phyloP scores from a whole-genome alignment of 345 rosid species.

The Brassica juncea region DNA sequence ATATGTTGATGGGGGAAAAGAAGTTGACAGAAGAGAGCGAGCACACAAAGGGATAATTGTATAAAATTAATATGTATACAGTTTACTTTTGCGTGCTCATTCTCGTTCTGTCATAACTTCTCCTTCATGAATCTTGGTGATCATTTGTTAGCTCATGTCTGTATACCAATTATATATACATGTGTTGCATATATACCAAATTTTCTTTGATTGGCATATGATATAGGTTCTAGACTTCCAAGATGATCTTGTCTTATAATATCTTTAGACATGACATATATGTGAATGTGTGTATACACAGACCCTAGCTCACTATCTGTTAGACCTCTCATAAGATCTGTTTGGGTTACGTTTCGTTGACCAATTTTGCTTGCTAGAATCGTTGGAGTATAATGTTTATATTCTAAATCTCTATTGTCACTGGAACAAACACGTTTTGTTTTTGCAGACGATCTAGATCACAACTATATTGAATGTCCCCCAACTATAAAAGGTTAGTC shows the following conservation, averaged over 20 bases:
- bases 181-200: not conserved
- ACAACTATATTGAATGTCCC: not conserved
- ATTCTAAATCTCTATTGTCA: not conserved
- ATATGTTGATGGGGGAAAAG: slow-evolving; percentile 30
- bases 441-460: slow-evolving; percentile 19
- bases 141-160: not conserved
- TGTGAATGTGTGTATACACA: not conserved
- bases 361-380: not conserved
- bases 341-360: slow-evolving; percentile 8
- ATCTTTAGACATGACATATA: not conserved
- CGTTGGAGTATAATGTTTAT: not conserved
- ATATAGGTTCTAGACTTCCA: slow-evolving; percentile 4
- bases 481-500: slow-evolving; percentile 7
- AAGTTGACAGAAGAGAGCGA: slow-evolving; percentile 47
- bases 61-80: slow-evolving; percentile 15
- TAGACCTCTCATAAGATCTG: not conserved
- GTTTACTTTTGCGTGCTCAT: slow-evolving; percentile 44
- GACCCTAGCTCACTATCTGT: not conserved
- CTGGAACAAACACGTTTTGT: not conserved
- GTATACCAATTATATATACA: not conserved
- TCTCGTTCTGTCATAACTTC: slow-evolving; percentile 35
- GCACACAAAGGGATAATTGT: slow-evolving; percentile 40
- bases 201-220: not conserved
- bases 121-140: slow-evolving; percentile 24
- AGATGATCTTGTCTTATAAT: not conserved